A percentile compares a stretch with the other conserved stretches of the same genome.
Conservation (phyloP, 306 rosid species). For the Gillenia trifoliata region DNA sequence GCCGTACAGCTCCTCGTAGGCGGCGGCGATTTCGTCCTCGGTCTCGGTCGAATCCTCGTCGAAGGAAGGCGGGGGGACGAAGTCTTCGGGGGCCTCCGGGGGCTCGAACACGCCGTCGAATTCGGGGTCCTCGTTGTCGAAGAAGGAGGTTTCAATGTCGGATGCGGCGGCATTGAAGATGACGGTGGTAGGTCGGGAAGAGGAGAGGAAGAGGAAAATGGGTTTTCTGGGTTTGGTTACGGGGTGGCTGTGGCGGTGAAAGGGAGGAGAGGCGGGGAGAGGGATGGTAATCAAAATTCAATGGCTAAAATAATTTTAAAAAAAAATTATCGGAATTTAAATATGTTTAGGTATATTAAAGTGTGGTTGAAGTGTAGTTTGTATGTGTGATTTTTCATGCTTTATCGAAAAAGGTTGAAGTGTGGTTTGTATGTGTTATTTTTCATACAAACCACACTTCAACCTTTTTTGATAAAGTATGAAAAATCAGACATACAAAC, state of each 20-base stretch:
- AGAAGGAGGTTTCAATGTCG: constrained; percentile 61
- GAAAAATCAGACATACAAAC: no score
- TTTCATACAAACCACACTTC: no score
- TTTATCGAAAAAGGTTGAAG: no score
- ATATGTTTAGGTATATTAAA: no score
- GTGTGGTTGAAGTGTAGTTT: no score
- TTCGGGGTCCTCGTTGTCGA: constrained; percentile 48
- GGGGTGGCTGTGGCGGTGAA: constrained; percentile 24
- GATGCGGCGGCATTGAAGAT: constrained; percentile 35
- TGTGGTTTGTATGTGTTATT: no score
- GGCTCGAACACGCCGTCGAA: constrained; percentile 48
- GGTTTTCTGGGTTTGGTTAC: constrained; percentile 25
- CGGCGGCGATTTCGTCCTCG: constrained; percentile 75
- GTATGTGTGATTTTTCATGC: no score
- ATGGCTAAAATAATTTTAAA: no score
- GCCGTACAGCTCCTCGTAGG: constrained; percentile 81
- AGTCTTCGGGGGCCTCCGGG: constrained; percentile 74
- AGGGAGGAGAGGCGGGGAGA: constrained; percentile 28
- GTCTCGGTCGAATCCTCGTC: constrained; percentile 66
- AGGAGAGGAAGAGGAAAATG: constrained; percentile 10
- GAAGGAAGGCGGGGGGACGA: constrained; percentile 54
- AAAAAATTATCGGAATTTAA: no score
- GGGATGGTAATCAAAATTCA: no score
- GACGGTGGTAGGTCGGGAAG: constrained; percentile 9
- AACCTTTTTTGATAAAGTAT: no score